Evolutionary conservation across 805 yeast species (phyloP), one percentile per base, ranked within the genome.

Genomic region (Jamesozyma piceae): DNA sequence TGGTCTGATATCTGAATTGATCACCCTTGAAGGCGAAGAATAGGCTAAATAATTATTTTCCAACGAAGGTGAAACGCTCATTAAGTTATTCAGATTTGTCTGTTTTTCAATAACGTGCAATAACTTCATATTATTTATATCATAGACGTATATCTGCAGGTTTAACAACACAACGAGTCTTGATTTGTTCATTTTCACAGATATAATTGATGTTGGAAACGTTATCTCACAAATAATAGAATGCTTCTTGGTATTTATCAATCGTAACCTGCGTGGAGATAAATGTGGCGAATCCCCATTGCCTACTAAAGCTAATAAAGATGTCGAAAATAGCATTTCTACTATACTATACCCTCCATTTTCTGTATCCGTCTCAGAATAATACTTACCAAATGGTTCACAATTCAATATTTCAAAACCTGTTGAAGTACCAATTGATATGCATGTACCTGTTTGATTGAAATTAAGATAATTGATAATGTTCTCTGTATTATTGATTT

Each of bases 191-290:
- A 83, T 65, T 57, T 74, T 75, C 33, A 82, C 77, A 37, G 74
- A 72, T 27, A 78, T 55, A 1, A 83, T 78, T 4, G 74, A 62
- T 4, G 81, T 70, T 1, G 86, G 81, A 52, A 80, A 82, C 0
- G 81, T 72, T 43, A 83, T 67, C 57, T 82, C 89, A 57, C 90
- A 82, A 15, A 82, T 80, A 0, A 70, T 63, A 0, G 74, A 59
- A 39, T 64, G 61, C 47, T 61, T 65, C 58, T 84, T 84, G 2
- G 95, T 83, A 64, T 92, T 89, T 44, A 88, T 71, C 38, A 90
- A 78, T 56, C 79, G 78, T 47, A 90, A 71, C 49, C 87, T 77
- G 45, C 96, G 71, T n/a, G 95, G 94, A 6, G 86, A 77, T 52
- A 77, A 69, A 3, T 72, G 58, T 2, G 79, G 75, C 43, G 74